Percentiles rank a stretch among this genome's conserved stretches.
These are phyloP conservation scores for Ganoderma leucocontextum DNA, from an alignment of 1,284 basidiomycete species.

Conservation along the genomic window DNA sequence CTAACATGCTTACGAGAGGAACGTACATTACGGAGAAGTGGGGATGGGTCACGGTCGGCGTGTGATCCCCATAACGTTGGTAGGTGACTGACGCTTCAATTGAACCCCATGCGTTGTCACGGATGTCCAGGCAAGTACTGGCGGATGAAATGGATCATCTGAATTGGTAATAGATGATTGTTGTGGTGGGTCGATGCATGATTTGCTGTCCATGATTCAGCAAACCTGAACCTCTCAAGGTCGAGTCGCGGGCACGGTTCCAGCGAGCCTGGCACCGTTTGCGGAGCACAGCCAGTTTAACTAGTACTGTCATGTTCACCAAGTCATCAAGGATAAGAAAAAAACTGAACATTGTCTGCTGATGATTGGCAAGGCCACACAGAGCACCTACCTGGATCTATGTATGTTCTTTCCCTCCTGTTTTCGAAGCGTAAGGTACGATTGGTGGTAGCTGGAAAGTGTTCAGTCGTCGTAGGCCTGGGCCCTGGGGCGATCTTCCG, in stretches of 20 bases:
- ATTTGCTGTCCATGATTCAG: background rate
- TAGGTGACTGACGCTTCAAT: background rate
- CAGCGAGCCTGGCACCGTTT: background rate
- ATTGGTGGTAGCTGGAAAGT: too few relatives aligned
- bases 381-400: too few relatives aligned
- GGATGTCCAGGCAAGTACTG: background rate
- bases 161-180: background rate
- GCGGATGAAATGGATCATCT: background rate
- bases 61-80: background rate
- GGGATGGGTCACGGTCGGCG: background rate
- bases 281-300: too few relatives aligned
- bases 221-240: background rate
- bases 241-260: background rate
- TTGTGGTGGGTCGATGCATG: background rate
- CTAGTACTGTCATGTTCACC: too few relatives aligned
- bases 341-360: too few relatives aligned
- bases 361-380: too few relatives aligned
- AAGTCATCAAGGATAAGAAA: too few relatives aligned
- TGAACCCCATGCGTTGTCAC: background rate
- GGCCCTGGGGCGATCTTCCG: too few relatives aligned
- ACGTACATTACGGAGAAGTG: background rate
- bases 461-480: background rate
- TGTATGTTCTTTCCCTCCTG: too few relatives aligned
- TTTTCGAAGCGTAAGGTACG: too few relatives aligned
- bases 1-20: background rate